Conservation (phyloP, 371 early-diverging fungal genomes). For the Parasitella parasitica region DNA sequence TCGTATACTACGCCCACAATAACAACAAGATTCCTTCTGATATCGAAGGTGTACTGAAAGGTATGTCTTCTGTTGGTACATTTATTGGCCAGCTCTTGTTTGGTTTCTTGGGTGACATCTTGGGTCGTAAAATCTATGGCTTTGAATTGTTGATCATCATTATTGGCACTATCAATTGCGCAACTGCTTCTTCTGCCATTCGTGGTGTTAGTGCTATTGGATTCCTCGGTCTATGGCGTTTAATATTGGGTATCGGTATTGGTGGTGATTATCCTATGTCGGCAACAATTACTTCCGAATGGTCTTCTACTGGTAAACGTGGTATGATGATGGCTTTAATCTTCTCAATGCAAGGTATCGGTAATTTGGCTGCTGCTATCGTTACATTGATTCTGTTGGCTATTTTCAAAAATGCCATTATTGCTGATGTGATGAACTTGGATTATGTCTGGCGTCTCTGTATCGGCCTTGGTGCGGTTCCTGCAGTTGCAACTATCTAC, state of each 20-base stretch:
- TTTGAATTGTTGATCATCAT: slow-evolving; percentile 83
- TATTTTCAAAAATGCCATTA: slow-evolving; percentile 66
- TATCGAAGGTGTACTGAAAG: slow-evolving; percentile 78
- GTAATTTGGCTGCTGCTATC: slow-evolving; percentile 78
- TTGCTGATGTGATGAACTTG: slow-evolving; percentile 61
- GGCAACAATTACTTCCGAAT: slow-evolving; percentile 88
- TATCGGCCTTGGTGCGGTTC: slow-evolving; percentile 82
- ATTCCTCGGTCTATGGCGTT: slow-evolving; percentile 79
- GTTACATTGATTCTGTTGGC: slow-evolving; percentile 70
- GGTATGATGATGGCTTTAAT: slow-evolving; percentile 76
- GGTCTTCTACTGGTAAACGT: slow-evolving; percentile 69
- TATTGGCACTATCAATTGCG: slow-evolving; percentile 76
- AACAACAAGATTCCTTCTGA: slow-evolving; percentile 59
- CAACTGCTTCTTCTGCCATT: slow-evolving; percentile 67
- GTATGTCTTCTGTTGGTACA: slow-evolving; percentile 80
- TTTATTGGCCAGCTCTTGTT: slow-evolving; percentile 85
- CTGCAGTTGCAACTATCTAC: slow-evolving; percentile 83
- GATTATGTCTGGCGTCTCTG: slow-evolving; percentile 89
- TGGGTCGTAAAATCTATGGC: slow-evolving; percentile 87
- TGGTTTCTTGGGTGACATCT: slow-evolving; percentile 81
- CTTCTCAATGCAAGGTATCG: slow-evolving; percentile 93
- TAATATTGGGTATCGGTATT: slow-evolving; percentile 82
- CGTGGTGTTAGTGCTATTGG: slow-evolving; percentile 72
- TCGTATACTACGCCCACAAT: slow-evolving; percentile 63
- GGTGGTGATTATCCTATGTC: slow-evolving; percentile 88